These are phyloP conservation scores for Hypsizygus ulmarius DNA, from an alignment of 1,284 basidiomycete genomes.

Conservation along the genomic window DNA sequence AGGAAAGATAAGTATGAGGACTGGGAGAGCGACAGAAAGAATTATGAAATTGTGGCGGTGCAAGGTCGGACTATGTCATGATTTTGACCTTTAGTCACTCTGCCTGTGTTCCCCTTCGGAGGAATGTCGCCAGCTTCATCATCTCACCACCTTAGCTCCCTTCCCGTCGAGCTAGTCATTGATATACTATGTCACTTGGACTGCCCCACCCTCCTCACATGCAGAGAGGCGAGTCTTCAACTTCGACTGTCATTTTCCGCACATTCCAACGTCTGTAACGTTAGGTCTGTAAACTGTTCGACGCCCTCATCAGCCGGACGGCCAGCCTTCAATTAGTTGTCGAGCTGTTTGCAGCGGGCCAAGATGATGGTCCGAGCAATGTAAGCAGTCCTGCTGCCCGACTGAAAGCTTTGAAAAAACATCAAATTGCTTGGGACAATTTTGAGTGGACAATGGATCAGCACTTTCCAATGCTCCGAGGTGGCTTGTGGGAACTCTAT, in stretches of 20 bases:
- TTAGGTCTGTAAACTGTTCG: slow-evolving; percentile 47
- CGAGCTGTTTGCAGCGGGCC: slow-evolving; percentile 49
- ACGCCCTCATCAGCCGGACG: slow-evolving; percentile 35
- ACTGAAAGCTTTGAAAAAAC: slow-evolving; percentile 39
- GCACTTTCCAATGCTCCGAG: slow-evolving; percentile 37
- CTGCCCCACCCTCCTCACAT: slow-evolving; percentile 36
- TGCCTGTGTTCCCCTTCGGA: no score
- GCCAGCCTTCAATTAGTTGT: slow-evolving; percentile 48
- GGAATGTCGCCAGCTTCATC: not conserved
- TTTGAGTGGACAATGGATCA: slow-evolving; percentile 38
- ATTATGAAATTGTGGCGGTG: not conserved
- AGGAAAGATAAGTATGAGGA: not conserved
- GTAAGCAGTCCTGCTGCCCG: slow-evolving; percentile 32
- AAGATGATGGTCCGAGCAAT: slow-evolving; percentile 39
- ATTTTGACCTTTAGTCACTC: not conserved
- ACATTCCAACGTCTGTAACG: not conserved
- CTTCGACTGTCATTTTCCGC: not conserved
- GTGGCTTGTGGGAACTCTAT: slow-evolving; percentile 54
- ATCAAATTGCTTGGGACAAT: slow-evolving; percentile 47
- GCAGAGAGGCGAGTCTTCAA: slow-evolving; percentile 34
- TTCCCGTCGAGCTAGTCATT: slow-evolving; percentile 36
- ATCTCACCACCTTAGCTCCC: not conserved
- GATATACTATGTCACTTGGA: slow-evolving; percentile 32
- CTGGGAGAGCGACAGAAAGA: not conserved
- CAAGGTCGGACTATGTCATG: not conserved